Base-by-base conservation (phyloP, 1,139 yeast species). In the Saccharomycopsis phalli region DNA sequence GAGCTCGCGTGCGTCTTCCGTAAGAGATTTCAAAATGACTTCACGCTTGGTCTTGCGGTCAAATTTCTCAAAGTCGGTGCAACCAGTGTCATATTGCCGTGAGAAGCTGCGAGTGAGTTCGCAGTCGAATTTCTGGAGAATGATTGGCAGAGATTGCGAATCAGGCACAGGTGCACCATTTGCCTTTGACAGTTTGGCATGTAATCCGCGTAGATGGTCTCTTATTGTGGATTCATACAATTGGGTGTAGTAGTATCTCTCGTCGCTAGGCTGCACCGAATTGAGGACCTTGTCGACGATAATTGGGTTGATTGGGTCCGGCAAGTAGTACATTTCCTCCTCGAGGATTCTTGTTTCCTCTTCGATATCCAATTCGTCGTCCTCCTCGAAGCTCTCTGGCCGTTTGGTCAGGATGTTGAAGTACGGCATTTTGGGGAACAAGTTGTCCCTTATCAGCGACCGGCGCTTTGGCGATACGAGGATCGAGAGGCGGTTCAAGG, bases 11-110 rank as follows among this genome's bases (percentile, higher is more conserved):
- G 40, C 44, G 23, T 40, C 44, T 10, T 31, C 42, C 3, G 42
- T 33, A 6, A 40, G 19, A 11, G 17, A 19, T 22, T 21, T 30
- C 13, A 40, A 33, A 4, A 40, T 23, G 10, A 32, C 20, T 16
- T 40, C 44, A n/a, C 44, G 13, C 23, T 37, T 40, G 8, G 32
- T 20, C 23, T 40, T 40, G 4, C 40, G 30, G 33, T 40, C 40
- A 25, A 28, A 40, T 16, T 23, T 30, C 18, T 36, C 37, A 21
- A 40, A 40, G 21, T 40, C 44, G 11, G 14, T 14, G 18, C n/a
- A 31, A 4, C 16, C 20, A 10, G 16, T 6, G 28, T 40, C 44
- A 16, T 40, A 36, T 13, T 19, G 41, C 23, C 19, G 19, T 8
- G 44, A 36, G 14, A 40, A 40, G 8, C 42, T 38, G 5, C 18